Evolutionary conservation across 176 grass and related monocot genomes (phyloP).

Genomic region (Triticum timopheevii): DNA sequence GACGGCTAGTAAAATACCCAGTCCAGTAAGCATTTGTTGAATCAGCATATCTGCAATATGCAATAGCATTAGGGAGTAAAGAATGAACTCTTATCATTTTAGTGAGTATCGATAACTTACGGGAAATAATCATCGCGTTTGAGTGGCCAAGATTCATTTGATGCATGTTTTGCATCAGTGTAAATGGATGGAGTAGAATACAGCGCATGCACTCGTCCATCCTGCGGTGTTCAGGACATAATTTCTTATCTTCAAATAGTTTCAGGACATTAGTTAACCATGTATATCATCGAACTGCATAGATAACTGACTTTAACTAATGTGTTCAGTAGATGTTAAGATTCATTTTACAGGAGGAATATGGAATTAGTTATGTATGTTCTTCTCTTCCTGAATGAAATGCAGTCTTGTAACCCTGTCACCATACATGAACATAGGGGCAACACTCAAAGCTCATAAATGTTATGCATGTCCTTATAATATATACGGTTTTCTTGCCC

Average conservation of each 20-base stretch:
- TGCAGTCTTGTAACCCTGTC: background rate
- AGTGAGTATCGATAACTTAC: slow-evolving; percentile 37
- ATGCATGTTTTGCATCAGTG: slow-evolving; percentile 74
- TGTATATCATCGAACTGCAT: background rate
- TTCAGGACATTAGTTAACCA: background rate
- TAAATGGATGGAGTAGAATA: slow-evolving; percentile 97
- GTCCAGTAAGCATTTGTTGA: slow-evolving; percentile 89
- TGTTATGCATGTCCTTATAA: background rate
- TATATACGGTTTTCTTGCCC: background rate
- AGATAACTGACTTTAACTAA: background rate
- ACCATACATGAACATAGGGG: background rate
- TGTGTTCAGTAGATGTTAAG: background rate
- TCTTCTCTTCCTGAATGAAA: background rate
- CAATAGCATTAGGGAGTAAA: slow-evolving; percentile 11
- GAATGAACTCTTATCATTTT: slow-evolving; percentile 3
- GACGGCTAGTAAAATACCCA: slow-evolving; percentile 88
- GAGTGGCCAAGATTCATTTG: slow-evolving; percentile 80
- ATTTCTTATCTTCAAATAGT: slow-evolving; percentile 10
- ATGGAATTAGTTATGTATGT: slow-evolving; percentile 1
- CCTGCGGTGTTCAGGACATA: slow-evolving; percentile 45
- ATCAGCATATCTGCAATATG: slow-evolving; percentile 78
- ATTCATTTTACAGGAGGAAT: background rate
- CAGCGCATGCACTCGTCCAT: slow-evolving; percentile 78
- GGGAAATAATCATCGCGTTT: slow-evolving; percentile 95
- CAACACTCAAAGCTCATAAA: background rate